Evolutionary conservation across 192 early-diverging fungal species (phyloP), one percentile per base, ranked within the genome.

Genomic region (Chytriomyces confervae): DNA sequence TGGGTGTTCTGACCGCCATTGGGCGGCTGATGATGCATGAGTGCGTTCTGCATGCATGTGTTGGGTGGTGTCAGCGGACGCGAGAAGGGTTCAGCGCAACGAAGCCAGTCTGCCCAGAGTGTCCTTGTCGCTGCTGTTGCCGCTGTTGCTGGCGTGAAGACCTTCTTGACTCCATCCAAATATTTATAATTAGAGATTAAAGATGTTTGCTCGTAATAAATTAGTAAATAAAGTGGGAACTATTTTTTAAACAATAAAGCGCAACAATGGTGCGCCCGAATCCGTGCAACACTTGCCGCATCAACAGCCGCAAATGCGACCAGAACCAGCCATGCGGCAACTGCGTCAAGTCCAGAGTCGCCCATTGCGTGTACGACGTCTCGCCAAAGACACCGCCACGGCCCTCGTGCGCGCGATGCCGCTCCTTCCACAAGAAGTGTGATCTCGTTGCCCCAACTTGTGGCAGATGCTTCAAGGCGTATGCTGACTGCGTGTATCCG

Each of bases 1-100:
- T 74, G 0, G 72, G 61, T 2, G 46, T 57, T 9, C 72, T 57
- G 8, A 74, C 46, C 2, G 72, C 72, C 72, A 74, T 74, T 24
- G 72, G 72, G 9, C 72, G 72, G 4, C 72, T 74, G 67, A 36
- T 36, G 29, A 36, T 36, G 29, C 29, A 2, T 1, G 29, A 36
- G 29, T 36, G 29, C 29, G 29, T 36, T 36, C 1, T 2, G 53
- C 20, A 57, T 57, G 53, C 13, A 57, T 57, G 53, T 1, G 13
- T 1, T 57, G 53, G 53, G 2, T 36, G 29, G 29, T 18, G 53
- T 57, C 13, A 57, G 20, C 53, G 13, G 1, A 11, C 3, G 11
- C 0, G 13, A 57, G 53, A 11, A 18, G 13, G 20, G 53, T 2
- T 20, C 53, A 57, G 3, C 53, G 0, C 11, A 57, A 57, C 53